Evolutionary conservation across 2,329 filamentous ascomycete species (phyloP), one percentile per base, ranked within the genome.

Genomic region (Aspergillus ruber): DNA sequence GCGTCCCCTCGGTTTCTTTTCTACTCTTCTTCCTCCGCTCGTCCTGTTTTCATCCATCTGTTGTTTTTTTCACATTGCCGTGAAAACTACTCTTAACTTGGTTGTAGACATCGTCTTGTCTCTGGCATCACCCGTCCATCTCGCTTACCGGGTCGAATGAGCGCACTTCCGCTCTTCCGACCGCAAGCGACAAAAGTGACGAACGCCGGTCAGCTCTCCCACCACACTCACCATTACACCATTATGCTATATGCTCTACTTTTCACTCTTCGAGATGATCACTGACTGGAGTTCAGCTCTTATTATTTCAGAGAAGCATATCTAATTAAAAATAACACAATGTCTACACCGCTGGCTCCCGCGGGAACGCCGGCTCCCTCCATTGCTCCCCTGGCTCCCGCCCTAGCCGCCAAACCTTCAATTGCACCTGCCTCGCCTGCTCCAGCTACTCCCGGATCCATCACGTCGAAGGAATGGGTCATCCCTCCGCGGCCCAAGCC

Each of bases 381-480:
- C 48, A 69, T 66, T 9, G 61, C 67, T n/a, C 67, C 67, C 10
- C 63, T 67, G 36, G 66, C 65, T 38, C 57, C 66, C 45, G 53
- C 63, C 44, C 52, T 75, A 48, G 70, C 67, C 12, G 59, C 65
- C 49, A 67, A 69, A 50, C 65, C 68, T 23, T 57, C 64, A 29
- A 58, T 65, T 38, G 69, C 69, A 57, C 36, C 36, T 2, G 62
- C 68, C 25, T 68, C 64, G 10, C 64, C 71, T 15, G 62, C 63
- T 29, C 64, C 67, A 33, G 55, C 65, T 33, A 67, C 69, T 7
- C 66, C 70, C 50, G 61, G 69, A 45, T 74, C 77, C 45, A 81
- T 90, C 66, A 91, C 87, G 32, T 86, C 81, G 59, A 90, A 84
- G 67, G 86, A 91, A 81, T 93, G 88, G 88, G 79, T 91, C 20